Evolutionary conservation across 305 asterid species (phyloP).

Genomic region (Fraxinus paxiana): DNA sequence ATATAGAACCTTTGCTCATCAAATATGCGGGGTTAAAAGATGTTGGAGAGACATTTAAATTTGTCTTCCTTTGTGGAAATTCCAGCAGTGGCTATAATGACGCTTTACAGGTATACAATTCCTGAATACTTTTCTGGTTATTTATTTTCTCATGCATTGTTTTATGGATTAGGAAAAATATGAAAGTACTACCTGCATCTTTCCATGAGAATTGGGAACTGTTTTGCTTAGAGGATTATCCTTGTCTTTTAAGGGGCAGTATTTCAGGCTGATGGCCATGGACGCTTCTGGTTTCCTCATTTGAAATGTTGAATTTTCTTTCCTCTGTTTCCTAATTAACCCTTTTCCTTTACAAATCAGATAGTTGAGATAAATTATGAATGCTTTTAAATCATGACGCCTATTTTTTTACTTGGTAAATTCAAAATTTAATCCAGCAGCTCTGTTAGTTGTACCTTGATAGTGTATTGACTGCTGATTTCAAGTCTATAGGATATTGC

Average conservation of each 20-base stretch:
- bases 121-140: conserved; percentile 8
- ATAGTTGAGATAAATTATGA: conserved; percentile 13
- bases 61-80: conserved; percentile 75
- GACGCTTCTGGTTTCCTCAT: neutral
- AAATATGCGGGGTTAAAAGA: conserved; percentile 57
- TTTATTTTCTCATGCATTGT: conserved; percentile 11
- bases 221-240: neutral
- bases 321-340: neutral
- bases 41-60: conserved; percentile 51
- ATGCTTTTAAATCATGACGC: conserved; percentile 11
- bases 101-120: conserved; percentile 65
- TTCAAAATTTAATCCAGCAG: neutral
- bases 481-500: conserved; percentile 53
- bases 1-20: conserved; percentile 69
- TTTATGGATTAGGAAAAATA: conserved; percentile 11
- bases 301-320: conserved; percentile 6
- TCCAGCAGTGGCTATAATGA: conserved; percentile 67
- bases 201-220: conserved; percentile 12
- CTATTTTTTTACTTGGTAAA: conserved; percentile 4
- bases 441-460: conserved; percentile 14
- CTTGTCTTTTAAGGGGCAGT: neutral
- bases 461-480: conserved; percentile 20
- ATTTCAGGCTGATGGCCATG: conserved; percentile 7
- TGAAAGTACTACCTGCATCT: conserved; percentile 3
- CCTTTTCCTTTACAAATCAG: conserved; percentile 16